These are phyloP conservation scores for Lycium barbarum DNA, from an alignment of 257 asterid genomes.

Conservation along the genomic window DNA sequence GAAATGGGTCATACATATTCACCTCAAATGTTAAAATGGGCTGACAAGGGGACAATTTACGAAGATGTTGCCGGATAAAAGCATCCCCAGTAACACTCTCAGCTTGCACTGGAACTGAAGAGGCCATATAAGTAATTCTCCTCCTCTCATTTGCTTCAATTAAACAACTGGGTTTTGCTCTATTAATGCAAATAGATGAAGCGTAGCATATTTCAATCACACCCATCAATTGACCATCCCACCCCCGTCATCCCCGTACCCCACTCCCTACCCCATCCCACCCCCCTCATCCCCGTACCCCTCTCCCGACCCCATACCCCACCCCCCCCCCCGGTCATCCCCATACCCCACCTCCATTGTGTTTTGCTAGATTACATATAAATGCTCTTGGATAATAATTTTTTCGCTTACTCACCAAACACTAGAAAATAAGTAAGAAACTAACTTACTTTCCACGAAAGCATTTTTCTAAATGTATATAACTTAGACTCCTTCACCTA, in stretches of 20 bases:
- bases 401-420: too few species aligned
- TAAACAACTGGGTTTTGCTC: slow-evolving; percentile 40
- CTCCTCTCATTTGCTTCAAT: slow-evolving; percentile 43
- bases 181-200: slow-evolving; percentile 56
- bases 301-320: too few species aligned
- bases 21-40: slow-evolving; percentile 98
- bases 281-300: too few species aligned
- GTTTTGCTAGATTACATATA: too few species aligned
- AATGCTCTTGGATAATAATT: too few species aligned
- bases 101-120: slow-evolving; percentile 59
- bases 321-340: too few species aligned
- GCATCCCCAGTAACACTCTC: slow-evolving; percentile 66
- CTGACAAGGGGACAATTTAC: slow-evolving; percentile 78
- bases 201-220: slow-evolving; percentile 63
- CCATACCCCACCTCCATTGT: too few species aligned
- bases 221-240: slow-evolving; percentile 54
- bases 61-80: slow-evolving; percentile 87
- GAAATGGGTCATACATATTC: not conserved
- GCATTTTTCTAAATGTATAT: too few species aligned
- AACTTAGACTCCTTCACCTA: not conserved
- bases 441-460: too few species aligned
- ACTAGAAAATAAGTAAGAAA: too few species aligned
- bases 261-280: too few species aligned
- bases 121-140: slow-evolving; percentile 49
- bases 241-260: too few species aligned